Conservation (phyloP, 78 protist genomes). For the Corallochytrium limacisporum region DNA sequence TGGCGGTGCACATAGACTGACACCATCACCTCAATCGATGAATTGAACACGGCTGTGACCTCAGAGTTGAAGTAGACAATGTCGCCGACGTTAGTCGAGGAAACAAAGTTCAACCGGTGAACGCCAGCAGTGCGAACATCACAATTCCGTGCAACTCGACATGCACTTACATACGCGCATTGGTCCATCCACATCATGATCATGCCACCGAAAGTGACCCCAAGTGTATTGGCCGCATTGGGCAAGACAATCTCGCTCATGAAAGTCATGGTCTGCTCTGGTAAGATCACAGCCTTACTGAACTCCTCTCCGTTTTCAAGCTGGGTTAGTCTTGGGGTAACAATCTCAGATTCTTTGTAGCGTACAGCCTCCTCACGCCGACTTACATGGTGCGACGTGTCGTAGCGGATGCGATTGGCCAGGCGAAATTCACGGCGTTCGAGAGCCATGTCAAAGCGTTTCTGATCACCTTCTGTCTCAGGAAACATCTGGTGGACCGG, state of each 20-base stretch:
- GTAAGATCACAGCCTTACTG: too few species aligned
- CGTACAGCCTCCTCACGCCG: too few species aligned
- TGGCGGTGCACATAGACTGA: too few species aligned
- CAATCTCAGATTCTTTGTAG: too few species aligned
- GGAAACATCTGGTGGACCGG: not conserved
- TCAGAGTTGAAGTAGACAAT: not conserved
- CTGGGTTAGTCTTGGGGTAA: too few species aligned
- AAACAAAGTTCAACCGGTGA: conserved; percentile 1
- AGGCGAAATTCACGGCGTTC: too few species aligned
- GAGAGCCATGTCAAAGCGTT: too few species aligned
- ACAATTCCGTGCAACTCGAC: not conserved
- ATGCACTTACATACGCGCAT: not conserved
- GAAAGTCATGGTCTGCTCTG: not conserved
- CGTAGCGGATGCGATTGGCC: too few species aligned
- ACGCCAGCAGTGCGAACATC: not conserved
- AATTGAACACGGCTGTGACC: conserved; percentile 4
- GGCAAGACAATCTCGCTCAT: not conserved
- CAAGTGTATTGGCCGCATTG: not conserved
- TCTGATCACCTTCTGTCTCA: not conserved
- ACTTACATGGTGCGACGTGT: too few species aligned
- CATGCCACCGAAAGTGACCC: conserved; percentile 19
- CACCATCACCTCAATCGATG: not conserved
- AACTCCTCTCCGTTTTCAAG: too few species aligned
- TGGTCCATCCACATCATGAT: conserved; percentile 23
- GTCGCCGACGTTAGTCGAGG: conserved; percentile 10